Conservation (phyloP, 257 asterid species). For the Nicotiana attenuata region DNA sequence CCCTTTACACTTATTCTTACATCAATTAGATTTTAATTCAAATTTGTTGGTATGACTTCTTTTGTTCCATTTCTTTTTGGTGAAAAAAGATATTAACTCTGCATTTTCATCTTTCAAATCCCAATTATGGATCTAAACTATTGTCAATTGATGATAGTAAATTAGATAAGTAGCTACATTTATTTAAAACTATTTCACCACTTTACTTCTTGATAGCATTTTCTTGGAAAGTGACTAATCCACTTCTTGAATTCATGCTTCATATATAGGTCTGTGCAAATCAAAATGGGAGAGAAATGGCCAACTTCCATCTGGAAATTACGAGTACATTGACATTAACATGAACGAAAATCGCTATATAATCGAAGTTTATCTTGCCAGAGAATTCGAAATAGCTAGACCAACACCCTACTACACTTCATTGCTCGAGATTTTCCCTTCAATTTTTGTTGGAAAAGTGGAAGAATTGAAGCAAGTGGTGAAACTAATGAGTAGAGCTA, state of each 20-base stretch:
- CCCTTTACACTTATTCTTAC: too few relatives aligned
- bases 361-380: constrained; percentile 42
- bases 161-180: background rate
- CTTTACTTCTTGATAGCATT: background rate
- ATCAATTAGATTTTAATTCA: background rate
- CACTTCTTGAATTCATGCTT: background rate
- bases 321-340: constrained; percentile 64
- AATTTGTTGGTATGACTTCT: background rate
- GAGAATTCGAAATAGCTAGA: constrained; percentile 69
- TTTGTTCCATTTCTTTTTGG: background rate
- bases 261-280: constrained; percentile 70
- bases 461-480: constrained; percentile 49
- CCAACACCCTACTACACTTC: constrained; percentile 41
- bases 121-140: background rate
- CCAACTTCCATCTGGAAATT: constrained; percentile 39
- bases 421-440: constrained; percentile 39
- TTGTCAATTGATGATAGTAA: background rate
- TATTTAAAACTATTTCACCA: background rate
- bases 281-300: constrained; percentile 69
- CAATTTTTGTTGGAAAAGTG: constrained; percentile 33
- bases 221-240: background rate
- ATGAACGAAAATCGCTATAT: constrained; percentile 41
- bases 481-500: constrained; percentile 50
- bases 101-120: background rate
- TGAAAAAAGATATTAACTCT: background rate